These are phyloP conservation scores for Cystoisospora suis DNA, from an alignment of 169 alveolate species.

Conservation along the genomic window DNA sequence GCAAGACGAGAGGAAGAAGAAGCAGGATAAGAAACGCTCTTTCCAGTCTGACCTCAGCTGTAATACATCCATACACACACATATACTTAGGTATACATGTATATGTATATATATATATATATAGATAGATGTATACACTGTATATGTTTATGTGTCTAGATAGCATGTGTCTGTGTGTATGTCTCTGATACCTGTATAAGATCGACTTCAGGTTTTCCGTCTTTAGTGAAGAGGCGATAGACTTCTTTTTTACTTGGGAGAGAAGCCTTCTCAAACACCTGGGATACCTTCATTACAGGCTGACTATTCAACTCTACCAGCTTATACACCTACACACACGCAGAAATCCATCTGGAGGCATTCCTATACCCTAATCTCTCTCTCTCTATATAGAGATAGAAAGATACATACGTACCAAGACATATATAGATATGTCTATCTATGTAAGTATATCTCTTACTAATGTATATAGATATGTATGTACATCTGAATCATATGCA, in stretches of 20 bases:
- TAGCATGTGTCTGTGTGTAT: neutral
- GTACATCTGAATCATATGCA: no score
- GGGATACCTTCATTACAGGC: conserved; percentile 87
- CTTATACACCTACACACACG: conserved; percentile 80
- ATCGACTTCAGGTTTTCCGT: conserved; percentile 73
- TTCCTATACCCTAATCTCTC: neutral
- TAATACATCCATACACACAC: neutral
- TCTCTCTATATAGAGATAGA: neutral
- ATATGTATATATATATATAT: neutral
- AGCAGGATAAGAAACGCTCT: no score
- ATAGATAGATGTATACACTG: neutral
- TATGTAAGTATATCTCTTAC: neutral
- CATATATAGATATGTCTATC: neutral
- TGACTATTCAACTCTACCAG: conserved; percentile 84
- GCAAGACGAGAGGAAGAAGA: no score
- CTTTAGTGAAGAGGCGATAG: conserved; percentile 75
- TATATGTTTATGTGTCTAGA: no score
- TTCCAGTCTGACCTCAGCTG: no score
- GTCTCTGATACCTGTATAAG: conserved; percentile 62
- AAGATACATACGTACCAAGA: neutral
- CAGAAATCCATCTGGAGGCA: no score
- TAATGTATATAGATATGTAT: no score
- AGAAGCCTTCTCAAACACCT: conserved; percentile 84
- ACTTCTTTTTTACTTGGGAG: conserved; percentile 86
- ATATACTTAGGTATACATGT: neutral